phyloP scores from a whole-genome alignment of 805 yeast genomes.

The Saccharomycopsis capsularis region DNA sequence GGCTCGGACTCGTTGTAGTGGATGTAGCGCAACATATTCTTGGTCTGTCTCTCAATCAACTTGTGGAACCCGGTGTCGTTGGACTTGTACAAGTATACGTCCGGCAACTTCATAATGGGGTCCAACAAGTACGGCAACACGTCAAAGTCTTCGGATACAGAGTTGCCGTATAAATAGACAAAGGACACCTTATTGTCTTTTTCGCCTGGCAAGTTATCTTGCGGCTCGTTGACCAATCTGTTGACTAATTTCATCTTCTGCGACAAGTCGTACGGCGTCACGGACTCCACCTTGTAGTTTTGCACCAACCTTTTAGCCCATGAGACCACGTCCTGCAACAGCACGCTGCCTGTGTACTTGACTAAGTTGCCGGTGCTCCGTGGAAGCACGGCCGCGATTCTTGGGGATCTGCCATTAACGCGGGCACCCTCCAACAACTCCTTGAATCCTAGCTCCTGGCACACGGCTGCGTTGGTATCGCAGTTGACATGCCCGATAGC shows the following conservation, averaged over 20 bases:
- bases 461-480: conserved; percentile 40
- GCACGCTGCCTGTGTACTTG: conserved; percentile 30
- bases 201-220: conserved; percentile 26
- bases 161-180: conserved; percentile 43
- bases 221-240: conserved; percentile 28
- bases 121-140: conserved; percentile 55
- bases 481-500: conserved; percentile 58
- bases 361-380: conserved; percentile 41
- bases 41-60: conserved; percentile 35
- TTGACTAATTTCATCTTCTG: conserved; percentile 27
- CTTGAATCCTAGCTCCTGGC: conserved; percentile 40
- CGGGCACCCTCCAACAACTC: conserved; percentile 26
- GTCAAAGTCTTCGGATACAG: conserved; percentile 50
- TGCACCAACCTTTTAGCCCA: conserved; percentile 39
- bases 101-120: conserved; percentile 51
- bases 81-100: conserved; percentile 47
- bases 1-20: conserved; percentile 36
- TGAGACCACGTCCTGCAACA: conserved; percentile 30
- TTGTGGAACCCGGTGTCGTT: conserved; percentile 37
- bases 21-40: conserved; percentile 36
- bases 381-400: conserved; percentile 47
- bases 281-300: conserved; percentile 36
- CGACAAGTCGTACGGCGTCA: conserved; percentile 22
- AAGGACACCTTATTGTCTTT: conserved; percentile 41
- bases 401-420: conserved; percentile 30